Evolutionary conservation across 2,329 filamentous ascomycete genomes (phyloP).

Genomic region (Huntiella decipiens): DNA sequence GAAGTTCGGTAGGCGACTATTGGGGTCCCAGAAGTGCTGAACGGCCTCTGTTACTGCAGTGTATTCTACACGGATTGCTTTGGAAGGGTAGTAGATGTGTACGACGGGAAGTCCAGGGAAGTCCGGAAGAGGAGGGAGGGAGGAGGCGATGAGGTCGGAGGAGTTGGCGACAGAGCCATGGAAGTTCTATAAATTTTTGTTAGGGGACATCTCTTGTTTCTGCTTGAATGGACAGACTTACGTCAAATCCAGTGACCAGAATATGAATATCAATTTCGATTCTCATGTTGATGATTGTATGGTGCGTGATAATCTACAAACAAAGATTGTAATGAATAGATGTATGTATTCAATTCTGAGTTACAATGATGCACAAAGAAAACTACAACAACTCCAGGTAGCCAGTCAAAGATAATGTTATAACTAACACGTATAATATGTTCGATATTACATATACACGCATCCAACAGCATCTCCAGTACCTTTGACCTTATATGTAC

Average conservation of each 20-base stretch:
- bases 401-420: too few relatives aligned
- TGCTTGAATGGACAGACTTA: background rate
- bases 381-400: too few relatives aligned
- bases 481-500: too few relatives aligned
- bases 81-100: background rate
- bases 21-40: background rate
- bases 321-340: too few relatives aligned
- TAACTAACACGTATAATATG: too few relatives aligned
- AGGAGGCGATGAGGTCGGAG: background rate
- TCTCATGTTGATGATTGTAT: too few relatives aligned
- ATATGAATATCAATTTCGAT: too few relatives aligned
- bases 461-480: too few relatives aligned
- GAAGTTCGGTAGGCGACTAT: constrained; percentile 18
- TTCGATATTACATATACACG: too few relatives aligned
- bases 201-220: background rate
- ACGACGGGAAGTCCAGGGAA: background rate
- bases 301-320: too few relatives aligned
- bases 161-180: background rate
- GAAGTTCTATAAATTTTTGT: background rate
- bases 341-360: too few relatives aligned
- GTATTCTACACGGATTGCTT: background rate
- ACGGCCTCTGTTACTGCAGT: background rate
- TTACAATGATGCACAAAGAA: too few relatives aligned
- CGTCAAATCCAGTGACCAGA: constrained; percentile 1
- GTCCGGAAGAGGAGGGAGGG: background rate